These are phyloP conservation scores for Hydrangea macrophylla DNA, from an alignment of 148 eudicot species.

Conservation along the genomic window DNA sequence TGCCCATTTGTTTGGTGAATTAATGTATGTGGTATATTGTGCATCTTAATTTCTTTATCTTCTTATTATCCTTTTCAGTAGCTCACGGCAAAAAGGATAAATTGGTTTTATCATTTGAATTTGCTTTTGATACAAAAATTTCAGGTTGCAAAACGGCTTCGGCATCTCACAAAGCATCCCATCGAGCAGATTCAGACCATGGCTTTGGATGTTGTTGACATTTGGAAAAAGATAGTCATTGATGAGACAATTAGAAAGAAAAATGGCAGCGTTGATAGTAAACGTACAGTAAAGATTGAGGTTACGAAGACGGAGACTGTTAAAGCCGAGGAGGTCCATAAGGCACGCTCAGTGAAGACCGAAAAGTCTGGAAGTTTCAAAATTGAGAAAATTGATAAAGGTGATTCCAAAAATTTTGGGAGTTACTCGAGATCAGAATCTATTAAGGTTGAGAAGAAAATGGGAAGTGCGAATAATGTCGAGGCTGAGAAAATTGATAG, in stretches of 20 bases:
- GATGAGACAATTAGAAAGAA: conserved; percentile 19
- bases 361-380: conserved; percentile 11
- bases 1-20: conserved; percentile 2
- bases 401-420: not conserved
- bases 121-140: conserved; percentile 2
- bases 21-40: too few species aligned
- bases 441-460: not conserved
- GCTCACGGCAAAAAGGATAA: too few species aligned
- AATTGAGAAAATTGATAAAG: conserved; percentile 2
- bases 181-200: conserved; percentile 20
- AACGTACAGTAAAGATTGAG: conserved; percentile 10
- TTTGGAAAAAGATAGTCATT: conserved; percentile 26
- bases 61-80: too few species aligned
- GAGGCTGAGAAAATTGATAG: conserved; percentile 16
- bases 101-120: not conserved
- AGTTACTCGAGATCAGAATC: conserved; percentile 5
- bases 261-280: conserved; percentile 15
- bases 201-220: conserved; percentile 25
- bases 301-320: conserved; percentile 12
- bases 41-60: not conserved
- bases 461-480: not conserved
- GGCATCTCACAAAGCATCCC: conserved; percentile 29
- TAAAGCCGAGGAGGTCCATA: conserved; percentile 23
- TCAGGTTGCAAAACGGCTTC: conserved; percentile 28
- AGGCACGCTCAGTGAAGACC: not conserved